These are phyloP conservation scores for Pyricularia sp. DNA, from an alignment of 2,329 filamentous ascomycete genomes.

Conservation along the genomic window DNA sequence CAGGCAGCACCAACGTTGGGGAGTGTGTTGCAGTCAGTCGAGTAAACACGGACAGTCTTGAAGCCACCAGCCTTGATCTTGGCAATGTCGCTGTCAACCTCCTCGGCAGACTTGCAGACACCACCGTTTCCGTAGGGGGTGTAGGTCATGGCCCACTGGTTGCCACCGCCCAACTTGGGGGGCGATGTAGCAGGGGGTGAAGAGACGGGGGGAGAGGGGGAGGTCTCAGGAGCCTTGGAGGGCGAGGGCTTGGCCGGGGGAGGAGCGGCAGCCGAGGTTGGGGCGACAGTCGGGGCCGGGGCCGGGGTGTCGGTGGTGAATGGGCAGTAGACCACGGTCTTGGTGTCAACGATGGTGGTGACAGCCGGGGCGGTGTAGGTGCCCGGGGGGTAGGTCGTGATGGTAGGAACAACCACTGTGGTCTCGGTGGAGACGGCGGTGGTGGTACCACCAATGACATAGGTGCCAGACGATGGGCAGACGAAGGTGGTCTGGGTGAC, in stretches of 20 bases:
- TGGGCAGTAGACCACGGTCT: constrained; percentile 63
- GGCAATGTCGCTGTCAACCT: constrained; percentile 53
- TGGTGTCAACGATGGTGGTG: constrained; percentile 60
- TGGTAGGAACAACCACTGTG: constrained; percentile 54
- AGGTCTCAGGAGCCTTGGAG: constrained; percentile 13
- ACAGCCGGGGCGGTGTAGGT: constrained; percentile 63
- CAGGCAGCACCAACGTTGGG: constrained; percentile 64
- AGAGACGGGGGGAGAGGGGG: not conserved
- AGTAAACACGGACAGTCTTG: constrained; percentile 72
- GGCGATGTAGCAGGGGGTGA: constrained; percentile 9
- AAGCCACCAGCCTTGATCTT: constrained; percentile 58
- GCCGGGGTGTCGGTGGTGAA: constrained; percentile 38
- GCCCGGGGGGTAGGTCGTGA: constrained; percentile 56
- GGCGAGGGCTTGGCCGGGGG: constrained; percentile 12
- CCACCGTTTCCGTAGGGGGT: constrained; percentile 57
- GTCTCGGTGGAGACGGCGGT: constrained; percentile 46
- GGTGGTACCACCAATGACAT: constrained; percentile 63
- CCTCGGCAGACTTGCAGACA: constrained; percentile 53
- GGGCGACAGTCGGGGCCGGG: constrained; percentile 19
- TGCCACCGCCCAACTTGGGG: constrained; percentile 30
- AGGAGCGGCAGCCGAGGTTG: constrained; percentile 12
- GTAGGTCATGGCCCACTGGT: constrained; percentile 71
- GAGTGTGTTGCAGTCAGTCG: constrained; percentile 80
- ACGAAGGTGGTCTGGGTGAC: constrained; percentile 62
- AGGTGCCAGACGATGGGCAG: constrained; percentile 65